These are phyloP conservation scores for Crithidia sp. DNA, from an alignment of 208 protist genomes.

Conservation along the genomic window DNA sequence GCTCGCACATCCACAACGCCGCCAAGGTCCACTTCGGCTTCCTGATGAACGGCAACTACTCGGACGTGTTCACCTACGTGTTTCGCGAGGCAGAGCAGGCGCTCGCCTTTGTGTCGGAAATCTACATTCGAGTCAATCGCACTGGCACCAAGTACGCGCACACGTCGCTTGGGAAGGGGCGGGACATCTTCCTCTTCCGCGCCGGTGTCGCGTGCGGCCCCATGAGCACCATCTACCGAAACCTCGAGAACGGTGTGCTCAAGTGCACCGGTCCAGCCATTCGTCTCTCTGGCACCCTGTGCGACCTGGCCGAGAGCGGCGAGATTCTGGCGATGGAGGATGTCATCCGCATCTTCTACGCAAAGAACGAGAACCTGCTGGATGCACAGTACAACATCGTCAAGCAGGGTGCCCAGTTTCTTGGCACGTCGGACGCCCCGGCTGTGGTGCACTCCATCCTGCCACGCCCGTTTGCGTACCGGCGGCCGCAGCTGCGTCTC, in stretches of 20 bases:
- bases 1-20: constrained; percentile 45
- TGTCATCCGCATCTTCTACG: constrained; percentile 72
- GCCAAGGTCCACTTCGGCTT: constrained; percentile 77
- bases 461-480: constrained; percentile 74
- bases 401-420: constrained; percentile 53
- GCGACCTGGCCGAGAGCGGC: constrained; percentile 64
- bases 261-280: constrained; percentile 77
- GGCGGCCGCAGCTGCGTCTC: constrained; percentile 45
- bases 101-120: constrained; percentile 72
- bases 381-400: constrained; percentile 86
- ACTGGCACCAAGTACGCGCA: constrained; percentile 69
- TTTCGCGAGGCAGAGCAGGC: constrained; percentile 82
- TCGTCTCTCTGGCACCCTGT: constrained; percentile 70
- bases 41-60: constrained; percentile 82
- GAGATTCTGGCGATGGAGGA: constrained; percentile 82
- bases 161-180: constrained; percentile 32
- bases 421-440: constrained; percentile 47
- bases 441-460: constrained; percentile 80
- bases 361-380: constrained; percentile 70
- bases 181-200: constrained; percentile 68
- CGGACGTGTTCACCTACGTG: constrained; percentile 82
- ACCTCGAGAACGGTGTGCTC: constrained; percentile 53
- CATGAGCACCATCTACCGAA: constrained; percentile 73
- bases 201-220: constrained; percentile 63
- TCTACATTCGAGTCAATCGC: constrained; percentile 77